Percentiles rank a stretch among this genome's conserved stretches.
Conservation (phyloP, 257 asterid genomes). For the Solanum chmielewskii region DNA sequence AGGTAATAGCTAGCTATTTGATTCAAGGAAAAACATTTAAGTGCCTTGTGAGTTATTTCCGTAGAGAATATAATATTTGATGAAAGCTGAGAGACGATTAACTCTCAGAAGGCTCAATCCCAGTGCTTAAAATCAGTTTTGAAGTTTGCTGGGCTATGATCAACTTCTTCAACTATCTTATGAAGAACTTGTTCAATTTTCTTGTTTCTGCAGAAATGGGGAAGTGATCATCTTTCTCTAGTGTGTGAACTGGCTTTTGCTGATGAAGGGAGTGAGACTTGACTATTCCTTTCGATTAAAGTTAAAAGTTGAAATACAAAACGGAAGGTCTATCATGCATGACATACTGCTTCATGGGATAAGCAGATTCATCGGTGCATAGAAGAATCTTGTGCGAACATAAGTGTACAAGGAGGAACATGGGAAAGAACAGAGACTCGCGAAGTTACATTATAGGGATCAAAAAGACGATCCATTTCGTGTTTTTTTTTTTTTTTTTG, state of each 20-base stretch:
- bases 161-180: neutral
- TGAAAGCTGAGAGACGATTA: neutral
- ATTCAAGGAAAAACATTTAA: neutral
- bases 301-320: neutral
- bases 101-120: neutral
- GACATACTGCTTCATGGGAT: neutral
- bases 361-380: neutral
- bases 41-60: neutral
- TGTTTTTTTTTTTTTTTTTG: too few relatives aligned
- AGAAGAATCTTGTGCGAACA: neutral
- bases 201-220: conserved; percentile 58
- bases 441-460: neutral
- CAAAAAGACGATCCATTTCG: neutral
- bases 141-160: neutral
- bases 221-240: conserved; percentile 89
- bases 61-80: neutral
- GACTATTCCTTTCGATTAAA: neutral
- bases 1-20: conserved; percentile 28
- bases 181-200: neutral
- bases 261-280: conserved; percentile 11
- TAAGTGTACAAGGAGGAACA: too few relatives aligned
- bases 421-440: neutral
- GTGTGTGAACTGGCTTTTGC: conserved; percentile 80
- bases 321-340: neutral
- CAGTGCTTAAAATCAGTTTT: neutral